Base-by-base conservation (phyloP, 2,329 filamentous ascomycete genomes). In the Fusarium illudens region DNA sequence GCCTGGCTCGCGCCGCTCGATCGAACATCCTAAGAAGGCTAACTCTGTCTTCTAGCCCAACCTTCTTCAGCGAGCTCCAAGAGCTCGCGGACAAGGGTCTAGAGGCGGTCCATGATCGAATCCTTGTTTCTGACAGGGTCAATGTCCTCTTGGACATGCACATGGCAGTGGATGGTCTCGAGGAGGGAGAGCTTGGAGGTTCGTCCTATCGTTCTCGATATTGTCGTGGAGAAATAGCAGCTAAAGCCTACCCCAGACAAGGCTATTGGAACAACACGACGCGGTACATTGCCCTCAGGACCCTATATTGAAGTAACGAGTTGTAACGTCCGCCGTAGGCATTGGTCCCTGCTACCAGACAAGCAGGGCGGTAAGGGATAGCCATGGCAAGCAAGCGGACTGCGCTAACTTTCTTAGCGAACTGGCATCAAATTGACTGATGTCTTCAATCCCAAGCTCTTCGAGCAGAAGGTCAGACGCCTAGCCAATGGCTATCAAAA, bases 401-500 rank as follows among this genome's bases (percentile, higher is more conserved):
- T 66, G 53, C 39, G 60, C 71, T 68, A 67, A 71, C 52, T 60
- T 73, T 60, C 51, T 20, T 67, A 87, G 36, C 83, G 92, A 71
- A 91, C 83, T 70, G 91, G 91, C 49, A 84, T 94, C 62, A 84
- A 87, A 57, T 78, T 94, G 48, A 83, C 85, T 62, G 90, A 93
- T 58, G 82, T 93, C 67, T 92, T 92, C 76, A 80, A 91, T 75
- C 84, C 88, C 76, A 81, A 86, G 32, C 75, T 84, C n/a, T 92
- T 93, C 73, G 90, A 92, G 79, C 75, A 79, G 49, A 91, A 90
- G 78, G 78, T 93, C 51, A 83, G 89, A 42, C 79, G 82, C 19
- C 79, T 93, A 52, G 89, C 85, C 15, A 71, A 79, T 15, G 87
- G 84, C 86, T 67, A 80, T 92, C 55, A 83, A 84, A 66, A 90